Base-by-base conservation (phyloP, 2,329 filamentous ascomycete species). In the Arthrobotrys musiformis region DNA sequence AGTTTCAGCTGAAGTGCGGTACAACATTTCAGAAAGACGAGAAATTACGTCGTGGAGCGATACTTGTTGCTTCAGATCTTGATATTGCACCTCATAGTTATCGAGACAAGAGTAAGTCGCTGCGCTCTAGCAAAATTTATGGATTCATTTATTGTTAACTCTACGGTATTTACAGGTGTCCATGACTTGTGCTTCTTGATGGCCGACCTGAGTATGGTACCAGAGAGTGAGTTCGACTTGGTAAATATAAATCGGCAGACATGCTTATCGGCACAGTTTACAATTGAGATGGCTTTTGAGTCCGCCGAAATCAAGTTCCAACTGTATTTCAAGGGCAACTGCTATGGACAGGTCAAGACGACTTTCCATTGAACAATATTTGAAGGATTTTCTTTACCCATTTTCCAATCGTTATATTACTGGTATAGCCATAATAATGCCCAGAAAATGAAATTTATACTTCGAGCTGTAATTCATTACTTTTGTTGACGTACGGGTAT, bases 11-110 rank as follows among this genome's bases (percentile, higher is more conserved):
- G 30, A 78, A 78, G 24, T 78, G 74, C 48, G 67, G 68, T n/a
- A 78, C 74, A 26, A 78, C 67, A 30, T 78, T 78, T 58, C 74
- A 78, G 26, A 78, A 78, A 26, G 74, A 68, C 15, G 74, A 78
- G 46, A 73, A 78, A n/a, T 28, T 72, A 56, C 68, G 74, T 13
- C 67, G 74, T 11, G 74, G 74, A 24, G 69, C 74, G 17, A 78
- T 68, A 52, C 33, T 78, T 2, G 74, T 78, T 11, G 74, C 74
- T 19, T 78, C 68, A 0, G 74, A 78, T 26, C 69, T 73, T 17
- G 74, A 78, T 62, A 19, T 26, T 4, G 68, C 74, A 26, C 74
- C 74, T 22, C 37, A 70, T 26, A 78, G 74, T 48, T 78, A 78
- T 44, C 61, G 69, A 2, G 74, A 78, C 58, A 62, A 44, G 44